Conservation (phyloP, 2,329 filamentous ascomycete species). For the Madurella mycetomatis region DNA sequence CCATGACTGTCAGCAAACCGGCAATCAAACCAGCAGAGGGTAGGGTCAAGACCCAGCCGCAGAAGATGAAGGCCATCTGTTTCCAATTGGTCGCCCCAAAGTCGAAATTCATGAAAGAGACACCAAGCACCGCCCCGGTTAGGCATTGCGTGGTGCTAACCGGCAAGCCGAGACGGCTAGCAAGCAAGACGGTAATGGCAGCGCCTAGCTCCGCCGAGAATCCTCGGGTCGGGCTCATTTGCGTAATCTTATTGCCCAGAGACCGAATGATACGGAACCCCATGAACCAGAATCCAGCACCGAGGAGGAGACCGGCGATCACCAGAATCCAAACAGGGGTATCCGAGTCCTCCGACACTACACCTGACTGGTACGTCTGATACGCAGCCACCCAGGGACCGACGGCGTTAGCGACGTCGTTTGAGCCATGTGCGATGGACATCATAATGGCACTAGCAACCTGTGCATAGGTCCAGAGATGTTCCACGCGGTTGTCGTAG, state of each 20-base stretch:
- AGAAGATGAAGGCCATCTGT: constrained; percentile 27
- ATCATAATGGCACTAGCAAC: constrained; percentile 38
- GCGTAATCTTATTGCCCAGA: constrained; percentile 39
- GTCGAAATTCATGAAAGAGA: constrained; percentile 26
- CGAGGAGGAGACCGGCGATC: constrained; percentile 33
- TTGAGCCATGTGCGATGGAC: constrained; percentile 42
- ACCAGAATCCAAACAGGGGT: not conserved
- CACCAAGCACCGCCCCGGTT: constrained; percentile 27
- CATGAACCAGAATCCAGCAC: constrained; percentile 35
- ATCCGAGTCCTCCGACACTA: not conserved
- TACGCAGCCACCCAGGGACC: constrained; percentile 38
- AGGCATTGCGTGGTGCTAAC: constrained; percentile 29
- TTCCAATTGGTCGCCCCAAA: constrained; percentile 27
- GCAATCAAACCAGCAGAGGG: constrained; percentile 26
- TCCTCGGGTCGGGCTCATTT: constrained; percentile 35
- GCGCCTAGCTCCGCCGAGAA: constrained; percentile 38
- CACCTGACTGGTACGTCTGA: constrained; percentile 32
- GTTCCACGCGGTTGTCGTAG: constrained; percentile 44
- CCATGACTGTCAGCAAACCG: constrained; percentile 25
- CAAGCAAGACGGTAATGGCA: constrained; percentile 32
- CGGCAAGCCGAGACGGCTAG: constrained; percentile 24
- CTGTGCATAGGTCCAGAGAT: constrained; percentile 44
- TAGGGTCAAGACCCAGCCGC: constrained; percentile 27
- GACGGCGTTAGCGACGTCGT: constrained; percentile 40
- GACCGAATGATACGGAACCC: constrained; percentile 38